phyloP scores from a whole-genome alignment of 2,329 filamentous ascomycete species.

The Aureobasidium subglaciale region DNA sequence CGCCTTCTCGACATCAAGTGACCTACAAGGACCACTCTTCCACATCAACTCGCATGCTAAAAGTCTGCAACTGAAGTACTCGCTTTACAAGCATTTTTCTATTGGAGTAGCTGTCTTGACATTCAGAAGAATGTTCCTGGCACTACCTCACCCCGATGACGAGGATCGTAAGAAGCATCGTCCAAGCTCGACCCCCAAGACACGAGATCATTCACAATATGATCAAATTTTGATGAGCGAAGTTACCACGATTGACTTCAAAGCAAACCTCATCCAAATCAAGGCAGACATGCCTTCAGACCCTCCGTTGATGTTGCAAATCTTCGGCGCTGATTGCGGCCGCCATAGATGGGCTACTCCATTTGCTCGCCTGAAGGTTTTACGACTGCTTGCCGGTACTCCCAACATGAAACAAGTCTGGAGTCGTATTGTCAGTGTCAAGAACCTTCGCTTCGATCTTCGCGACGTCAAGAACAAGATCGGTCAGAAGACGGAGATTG shows the following conservation, averaged over 20 bases:
- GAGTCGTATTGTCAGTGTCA: constrained; percentile 80
- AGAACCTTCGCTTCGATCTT: constrained; percentile 71
- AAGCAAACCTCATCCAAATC: constrained; percentile 72
- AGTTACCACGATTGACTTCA: constrained; percentile 74
- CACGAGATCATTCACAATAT: not conserved
- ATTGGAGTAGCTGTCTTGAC: constrained; percentile 64
- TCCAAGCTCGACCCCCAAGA: constrained; percentile 4
- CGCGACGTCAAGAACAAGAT: constrained; percentile 65
- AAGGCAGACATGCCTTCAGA: constrained; percentile 85
- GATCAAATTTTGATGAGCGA: constrained; percentile 41
- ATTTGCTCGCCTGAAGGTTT: constrained; percentile 67
- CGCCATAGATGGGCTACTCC: constrained; percentile 83
- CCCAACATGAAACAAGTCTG: constrained; percentile 77
- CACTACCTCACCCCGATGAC: not conserved
- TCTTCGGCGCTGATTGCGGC: constrained; percentile 75
- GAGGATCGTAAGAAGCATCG: constrained; percentile 12
- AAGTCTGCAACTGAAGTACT: constrained; percentile 78
- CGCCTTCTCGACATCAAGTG: constrained; percentile 74
- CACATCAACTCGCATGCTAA: constrained; percentile 77
- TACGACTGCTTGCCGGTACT: constrained; percentile 80
- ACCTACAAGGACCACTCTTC: constrained; percentile 79
- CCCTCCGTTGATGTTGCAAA: constrained; percentile 83
- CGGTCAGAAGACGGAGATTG: constrained; percentile 47
- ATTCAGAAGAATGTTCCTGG: constrained; percentile 13
- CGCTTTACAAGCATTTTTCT: constrained; percentile 87